Conservation (phyloP, 768 basidiomycete species). For the Suillus subluteus region DNA sequence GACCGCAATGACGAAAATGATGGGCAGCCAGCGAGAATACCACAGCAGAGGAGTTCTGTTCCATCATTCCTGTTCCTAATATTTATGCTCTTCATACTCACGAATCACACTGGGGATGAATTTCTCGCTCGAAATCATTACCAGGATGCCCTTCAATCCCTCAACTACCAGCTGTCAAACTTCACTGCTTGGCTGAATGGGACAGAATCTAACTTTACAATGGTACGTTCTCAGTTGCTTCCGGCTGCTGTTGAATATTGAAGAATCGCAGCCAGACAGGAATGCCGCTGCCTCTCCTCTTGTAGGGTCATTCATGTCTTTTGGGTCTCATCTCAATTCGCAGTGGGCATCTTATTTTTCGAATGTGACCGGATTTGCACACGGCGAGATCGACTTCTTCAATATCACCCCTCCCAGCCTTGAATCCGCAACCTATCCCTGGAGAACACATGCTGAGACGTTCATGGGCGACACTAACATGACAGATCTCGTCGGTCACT, state of each 20-base stretch:
- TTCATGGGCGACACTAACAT: slow-evolving; percentile 54
- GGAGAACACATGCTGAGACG: slow-evolving; percentile 53
- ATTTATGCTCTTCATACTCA: slow-evolving; percentile 79
- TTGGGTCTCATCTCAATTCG: slow-evolving; percentile 49
- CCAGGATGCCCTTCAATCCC: slow-evolving; percentile 60
- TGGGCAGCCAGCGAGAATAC: slow-evolving; percentile 24
- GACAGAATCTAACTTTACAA: slow-evolving; percentile 62
- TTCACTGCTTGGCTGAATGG: slow-evolving; percentile 79
- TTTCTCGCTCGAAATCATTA: slow-evolving; percentile 65
- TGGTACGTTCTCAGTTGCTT: slow-evolving; percentile 47
- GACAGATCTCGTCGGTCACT: slow-evolving; percentile 49
- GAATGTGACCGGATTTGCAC: slow-evolving; percentile 81
- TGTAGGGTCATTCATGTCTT: slow-evolving; percentile 50
- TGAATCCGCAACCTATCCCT: slow-evolving; percentile 40
- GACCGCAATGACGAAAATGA: slow-evolving; percentile 32
- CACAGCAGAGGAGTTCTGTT: slow-evolving; percentile 60
- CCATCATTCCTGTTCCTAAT: slow-evolving; percentile 75
- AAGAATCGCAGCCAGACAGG: slow-evolving; percentile 46
- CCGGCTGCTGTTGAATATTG: slow-evolving; percentile 7
- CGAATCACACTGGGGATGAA: slow-evolving; percentile 73
- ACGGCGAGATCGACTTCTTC: slow-evolving; percentile 59
- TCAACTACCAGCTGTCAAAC: slow-evolving; percentile 68
- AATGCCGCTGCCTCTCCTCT: slow-evolving; percentile 49
- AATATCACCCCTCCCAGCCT: slow-evolving; percentile 63
- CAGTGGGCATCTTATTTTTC: slow-evolving; percentile 60